Evolutionary conservation across 192 early-diverging fungal species (phyloP).

Genomic region (Coemansia sp.): DNA sequence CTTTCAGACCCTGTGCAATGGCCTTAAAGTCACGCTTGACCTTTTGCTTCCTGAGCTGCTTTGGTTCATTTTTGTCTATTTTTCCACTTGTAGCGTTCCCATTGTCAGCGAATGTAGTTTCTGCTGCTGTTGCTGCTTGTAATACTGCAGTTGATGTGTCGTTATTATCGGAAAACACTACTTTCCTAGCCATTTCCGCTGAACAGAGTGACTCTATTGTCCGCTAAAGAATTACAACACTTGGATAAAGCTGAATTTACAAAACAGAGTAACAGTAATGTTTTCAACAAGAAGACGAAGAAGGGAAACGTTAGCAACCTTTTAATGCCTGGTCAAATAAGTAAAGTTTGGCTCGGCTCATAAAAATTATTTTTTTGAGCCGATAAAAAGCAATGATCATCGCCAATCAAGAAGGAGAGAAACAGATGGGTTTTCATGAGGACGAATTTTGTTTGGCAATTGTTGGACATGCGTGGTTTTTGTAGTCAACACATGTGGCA

Average conservation of each 20-base stretch:
- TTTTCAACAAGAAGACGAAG: too few species aligned
- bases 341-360: too few species aligned
- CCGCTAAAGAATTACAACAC: not conserved
- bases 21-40: constrained; percentile 20
- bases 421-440: too few species aligned
- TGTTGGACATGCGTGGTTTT: too few species aligned
- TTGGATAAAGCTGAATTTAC: not conserved
- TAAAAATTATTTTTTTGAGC: too few species aligned
- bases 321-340: too few species aligned
- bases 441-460: too few species aligned
- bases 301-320: too few species aligned
- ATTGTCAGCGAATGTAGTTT: not conserved
- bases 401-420: too few species aligned
- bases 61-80: not conserved
- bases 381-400: too few species aligned
- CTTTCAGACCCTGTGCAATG: constrained; percentile 17
- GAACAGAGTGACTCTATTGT: not conserved
- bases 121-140: not conserved
- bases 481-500: too few species aligned
- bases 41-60: not conserved
- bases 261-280: too few species aligned
- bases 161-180: constrained; percentile 6
- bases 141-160: not conserved
- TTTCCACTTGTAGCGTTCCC: not conserved
- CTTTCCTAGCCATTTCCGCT: constrained; percentile 5